Base-by-base conservation (phyloP, 2,329 filamentous ascomycete genomes). In the Ophiostoma populinum region DNA sequence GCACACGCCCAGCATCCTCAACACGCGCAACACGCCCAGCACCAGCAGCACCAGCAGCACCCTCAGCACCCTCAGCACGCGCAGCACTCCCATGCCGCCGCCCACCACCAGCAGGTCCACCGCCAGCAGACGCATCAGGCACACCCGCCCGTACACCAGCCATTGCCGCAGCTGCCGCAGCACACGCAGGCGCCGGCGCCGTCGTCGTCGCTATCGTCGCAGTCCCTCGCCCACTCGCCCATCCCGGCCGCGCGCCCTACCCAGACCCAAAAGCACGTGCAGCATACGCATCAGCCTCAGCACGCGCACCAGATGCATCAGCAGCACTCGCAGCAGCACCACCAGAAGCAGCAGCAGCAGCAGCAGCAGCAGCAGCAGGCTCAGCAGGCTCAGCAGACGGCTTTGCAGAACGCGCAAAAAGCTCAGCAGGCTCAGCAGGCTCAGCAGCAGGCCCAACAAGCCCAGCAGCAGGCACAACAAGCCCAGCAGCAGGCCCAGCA, bases 141-240 rank as follows among this genome's bases (percentile, higher is more conserved):
- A n/a, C n/a, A n/a, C n/a, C n/a, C n/a, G n/a, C n/a, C n/a, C n/a
- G n/a, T n/a, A n/a, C n/a, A n/a, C n/a, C n/a, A n/a, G n/a, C n/a
- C n/a, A n/a, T n/a, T n/a, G n/a, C n/a, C n/a, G n/a, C n/a, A 32
- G 8, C 7, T 32, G 22, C 32, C 22, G 1, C 22, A 25, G 32
- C 25, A 34, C 32, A 34, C 16, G 12, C 48, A 43, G n/a, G 38
- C 49, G 2, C 35, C 42, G 5, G n/a, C n/a, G n/a, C 38, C 47
- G 22, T 56, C 45, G 56, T 61, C 24, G 41, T 61, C 47, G 50
- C 61, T 38, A 54, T 63, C 42, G 61, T 61, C 49, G 53, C 62
- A 35, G 58, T 62, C 43, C 54, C 55, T 41, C 50, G 61, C 38
- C 26, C 57, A 62, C 43, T 63, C 56, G 44, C 57, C 51, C 27